Base-by-base conservation (phyloP, 1,139 yeast species). In the Protomyces inundatus region DNA sequence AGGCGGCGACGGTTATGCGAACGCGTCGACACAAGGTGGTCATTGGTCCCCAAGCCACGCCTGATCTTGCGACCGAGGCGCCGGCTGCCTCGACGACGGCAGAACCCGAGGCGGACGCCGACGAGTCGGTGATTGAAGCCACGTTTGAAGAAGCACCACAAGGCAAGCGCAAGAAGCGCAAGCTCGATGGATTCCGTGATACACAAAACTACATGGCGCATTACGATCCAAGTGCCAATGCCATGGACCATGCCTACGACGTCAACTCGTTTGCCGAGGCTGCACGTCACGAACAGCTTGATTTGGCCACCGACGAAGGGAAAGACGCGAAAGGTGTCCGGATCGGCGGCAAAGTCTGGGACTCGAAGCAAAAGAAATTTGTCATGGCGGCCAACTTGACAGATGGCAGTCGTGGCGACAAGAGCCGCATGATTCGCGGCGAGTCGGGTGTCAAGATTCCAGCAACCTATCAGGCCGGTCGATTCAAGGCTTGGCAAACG, bases 371-470 rank as follows among this genome's bases (percentile, higher is more conserved):
- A 71, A 67, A 57, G 67, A 71, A 53, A 64, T 69, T 62, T 68
- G 72, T 60, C 66, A 70, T 54, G 37, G 56, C 48, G 9, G 52
- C 51, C 16, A 62, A 65, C 45, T 64, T 63, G 50, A 45, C 67
- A 48, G 59, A 63, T 40, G 68, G 68, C 64, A 50, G 69, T 62
- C 39, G 67, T 61, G 68, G 68, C 58, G 70, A 32, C 71, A 70
- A 55, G 56, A 58, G 56, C 56, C 91, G 89, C 77, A 93, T 81
- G 75, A 93, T 95, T 71, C 87, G 90, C 69, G 96, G 98, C 68
- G 99, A 95, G 74, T 86, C 90, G 74, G 99, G 99, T 6, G 91
- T 88, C 71, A 84, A 84, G 74, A 85, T 95, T 65, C 97, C 98
- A 3, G 98, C 98, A 0, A 82, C 95, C 30, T 90, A 86, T 77